Evolutionary conservation across 1,139 yeast species (phyloP).

Genomic region (Candida freyschussii): DNA sequence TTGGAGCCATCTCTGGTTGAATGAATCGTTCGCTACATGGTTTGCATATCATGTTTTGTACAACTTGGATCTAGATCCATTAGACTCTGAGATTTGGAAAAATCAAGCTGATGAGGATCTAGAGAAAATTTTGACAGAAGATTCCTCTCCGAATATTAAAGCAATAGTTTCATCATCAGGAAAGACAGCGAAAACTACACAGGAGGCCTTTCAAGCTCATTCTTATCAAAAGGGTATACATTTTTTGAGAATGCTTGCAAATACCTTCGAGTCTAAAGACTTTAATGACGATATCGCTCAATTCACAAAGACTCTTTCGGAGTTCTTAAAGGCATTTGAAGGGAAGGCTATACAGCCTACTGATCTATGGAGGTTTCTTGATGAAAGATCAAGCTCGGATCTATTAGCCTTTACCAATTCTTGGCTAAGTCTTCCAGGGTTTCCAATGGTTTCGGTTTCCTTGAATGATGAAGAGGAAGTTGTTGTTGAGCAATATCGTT

Average conservation of each 20-base stretch:
- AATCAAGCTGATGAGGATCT: constrained; percentile 34
- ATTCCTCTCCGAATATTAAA: constrained; percentile 27
- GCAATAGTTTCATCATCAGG: constrained; percentile 28
- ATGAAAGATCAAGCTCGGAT: constrained; percentile 32
- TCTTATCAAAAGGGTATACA: constrained; percentile 65
- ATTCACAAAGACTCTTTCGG: constrained; percentile 37
- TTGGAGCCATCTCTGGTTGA: constrained; percentile 67
- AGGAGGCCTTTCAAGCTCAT: constrained; percentile 48
- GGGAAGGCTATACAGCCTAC: constrained; percentile 44
- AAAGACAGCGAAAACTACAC: constrained; percentile 33
- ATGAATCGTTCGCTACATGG: constrained; percentile 73
- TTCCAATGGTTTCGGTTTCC: constrained; percentile 46
- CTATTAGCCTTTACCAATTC: constrained; percentile 34
- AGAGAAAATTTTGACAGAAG: constrained; percentile 38
- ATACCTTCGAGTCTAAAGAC: constrained; percentile 36
- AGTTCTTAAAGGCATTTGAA: constrained; percentile 37
- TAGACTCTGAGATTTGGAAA: constrained; percentile 30
- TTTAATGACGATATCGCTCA: constrained; percentile 29
- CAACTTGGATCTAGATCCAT: constrained; percentile 29
- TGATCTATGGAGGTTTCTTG: constrained; percentile 50
- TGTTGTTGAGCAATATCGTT: constrained; percentile 50
- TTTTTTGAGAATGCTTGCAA: constrained; percentile 51
- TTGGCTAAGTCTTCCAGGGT: constrained; percentile 57
- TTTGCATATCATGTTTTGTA: constrained; percentile 46
- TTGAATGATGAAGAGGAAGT: constrained; percentile 30